These are phyloP conservation scores for Chlorella sp. DNA, from an alignment of 139 green algal genomes.

Conservation along the genomic window DNA sequence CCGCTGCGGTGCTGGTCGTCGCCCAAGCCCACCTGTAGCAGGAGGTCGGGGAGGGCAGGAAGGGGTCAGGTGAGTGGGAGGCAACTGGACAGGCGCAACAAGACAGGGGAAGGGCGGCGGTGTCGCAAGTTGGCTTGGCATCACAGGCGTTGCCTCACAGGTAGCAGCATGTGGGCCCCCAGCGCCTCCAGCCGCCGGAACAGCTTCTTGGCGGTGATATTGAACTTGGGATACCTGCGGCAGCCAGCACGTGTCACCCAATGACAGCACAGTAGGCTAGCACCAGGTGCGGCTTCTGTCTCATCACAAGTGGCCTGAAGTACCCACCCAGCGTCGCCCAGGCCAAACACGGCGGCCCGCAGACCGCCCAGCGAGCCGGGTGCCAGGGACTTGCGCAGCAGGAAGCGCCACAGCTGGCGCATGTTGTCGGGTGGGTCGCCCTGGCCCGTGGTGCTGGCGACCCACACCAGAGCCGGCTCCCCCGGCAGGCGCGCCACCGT, in stretches of 20 bases:
- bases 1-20: slow-evolving; percentile 90
- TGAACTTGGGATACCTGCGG: slow-evolving; percentile 90
- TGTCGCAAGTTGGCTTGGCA: too few relatives aligned
- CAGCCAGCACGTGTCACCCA: slow-evolving; percentile 87
- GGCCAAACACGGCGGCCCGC: slow-evolving; percentile 89
- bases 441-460: slow-evolving; percentile 89
- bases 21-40: slow-evolving; percentile 80
- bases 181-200: slow-evolving; percentile 83
- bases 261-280: too few relatives aligned
- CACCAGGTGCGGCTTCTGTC: too few relatives aligned
- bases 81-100: too few relatives aligned
- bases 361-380: slow-evolving; percentile 65
- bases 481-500: slow-evolving; percentile 63
- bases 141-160: too few relatives aligned
- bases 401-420: slow-evolving; percentile 89
- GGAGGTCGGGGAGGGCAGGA: neutral
- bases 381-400: slow-evolving; percentile 88
- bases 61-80: too few relatives aligned
- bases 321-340: slow-evolving; percentile 92
- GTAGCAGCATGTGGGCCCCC: slow-evolving; percentile 59
- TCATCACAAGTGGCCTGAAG: too few relatives aligned
- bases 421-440: slow-evolving; percentile 93
- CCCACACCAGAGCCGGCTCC: slow-evolving; percentile 74
- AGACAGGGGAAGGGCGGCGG: too few relatives aligned
- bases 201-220: slow-evolving; percentile 94